Evolutionary conservation across 140 eudicot species (phyloP).

Genomic region (Bidens hawaiensis): DNA sequence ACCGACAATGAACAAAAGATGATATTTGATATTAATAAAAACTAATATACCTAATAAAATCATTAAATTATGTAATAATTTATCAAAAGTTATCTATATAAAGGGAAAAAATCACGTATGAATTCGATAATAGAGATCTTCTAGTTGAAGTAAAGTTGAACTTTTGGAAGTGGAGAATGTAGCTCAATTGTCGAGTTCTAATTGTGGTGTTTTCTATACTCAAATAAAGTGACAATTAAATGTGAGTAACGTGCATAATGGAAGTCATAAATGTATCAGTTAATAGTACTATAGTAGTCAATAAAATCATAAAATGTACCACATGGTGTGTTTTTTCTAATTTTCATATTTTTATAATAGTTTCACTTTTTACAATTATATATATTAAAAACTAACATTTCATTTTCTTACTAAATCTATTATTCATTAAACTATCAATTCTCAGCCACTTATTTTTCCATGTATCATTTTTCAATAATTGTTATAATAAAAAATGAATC

Average conservation of each 20-base stretch:
- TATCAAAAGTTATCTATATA: background rate
- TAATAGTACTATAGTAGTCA: no score
- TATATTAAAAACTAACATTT: no score
- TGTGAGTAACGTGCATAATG: conserved; percentile 20
- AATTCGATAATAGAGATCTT: conserved; percentile 7
- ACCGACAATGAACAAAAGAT: background rate
- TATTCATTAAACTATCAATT: no score
- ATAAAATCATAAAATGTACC: no score
- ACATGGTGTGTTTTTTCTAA: no score
- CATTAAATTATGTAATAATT: background rate
- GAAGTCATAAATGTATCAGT: conserved; percentile 5
- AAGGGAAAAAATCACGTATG: background rate
- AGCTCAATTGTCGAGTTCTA: conserved; percentile 20
- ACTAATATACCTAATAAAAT: background rate
- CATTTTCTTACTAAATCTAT: no score
- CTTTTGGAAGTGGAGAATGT: conserved; percentile 27
- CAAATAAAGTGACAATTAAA: conserved; percentile 24
- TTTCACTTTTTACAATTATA: no score
- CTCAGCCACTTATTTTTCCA: no score
- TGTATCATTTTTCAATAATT: no score
- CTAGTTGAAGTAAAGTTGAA: conserved; percentile 15
- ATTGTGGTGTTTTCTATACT: conserved; percentile 17
- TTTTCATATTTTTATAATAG: no score
- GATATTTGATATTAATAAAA: background rate
- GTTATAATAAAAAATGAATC: no score